Percentiles rank a stretch among this genome's conserved stretches.
These are phyloP conservation scores for Berkeleyomyces basicola DNA, from an alignment of 2,329 filamentous ascomycete species.

Conservation along the genomic window DNA sequence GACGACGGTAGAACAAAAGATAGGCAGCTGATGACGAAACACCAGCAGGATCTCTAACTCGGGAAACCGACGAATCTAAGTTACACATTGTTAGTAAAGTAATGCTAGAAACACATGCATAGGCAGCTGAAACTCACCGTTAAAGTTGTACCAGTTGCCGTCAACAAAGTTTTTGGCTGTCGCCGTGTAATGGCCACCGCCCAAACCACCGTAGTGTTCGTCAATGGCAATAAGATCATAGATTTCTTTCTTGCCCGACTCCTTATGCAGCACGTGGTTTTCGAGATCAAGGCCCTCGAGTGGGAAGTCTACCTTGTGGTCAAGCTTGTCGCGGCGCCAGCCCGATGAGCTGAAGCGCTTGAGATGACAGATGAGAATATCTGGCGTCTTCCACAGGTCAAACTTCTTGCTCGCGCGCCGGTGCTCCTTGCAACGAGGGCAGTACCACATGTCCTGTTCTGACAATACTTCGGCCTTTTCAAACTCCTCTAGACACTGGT, in stretches of 20 bases:
- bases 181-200: slow-evolving; percentile 91
- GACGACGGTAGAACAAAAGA: slow-evolving; percentile 86
- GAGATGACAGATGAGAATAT: slow-evolving; percentile 86
- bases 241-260: slow-evolving; percentile 63
- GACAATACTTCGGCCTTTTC: slow-evolving; percentile 87
- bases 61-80: slow-evolving; percentile 57
- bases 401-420: slow-evolving; percentile 89
- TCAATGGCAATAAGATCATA: slow-evolving; percentile 95
- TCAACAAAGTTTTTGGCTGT: slow-evolving; percentile 86
- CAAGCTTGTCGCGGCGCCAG: slow-evolving; percentile 75
- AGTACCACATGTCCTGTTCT: slow-evolving; percentile 95
- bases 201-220: slow-evolving; percentile 84
- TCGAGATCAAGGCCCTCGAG: slow-evolving; percentile 73
- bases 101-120: neutral
- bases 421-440: slow-evolving; percentile 86
- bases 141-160: slow-evolving; percentile 87
- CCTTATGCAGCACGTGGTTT: slow-evolving; percentile 59
- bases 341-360: slow-evolving; percentile 86
- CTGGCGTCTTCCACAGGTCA: slow-evolving; percentile 89
- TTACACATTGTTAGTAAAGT: neutral
- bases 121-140: slow-evolving; percentile 44
- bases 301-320: slow-evolving; percentile 81
- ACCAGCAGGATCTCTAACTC: slow-evolving; percentile 38
- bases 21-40: slow-evolving; percentile 70
- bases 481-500: slow-evolving; percentile 88